Evolutionary conservation across 164 flowering plant genomes (phyloP), one percentile per base, ranked within the genome.

Genomic region (Echeveria elegans): DNA sequence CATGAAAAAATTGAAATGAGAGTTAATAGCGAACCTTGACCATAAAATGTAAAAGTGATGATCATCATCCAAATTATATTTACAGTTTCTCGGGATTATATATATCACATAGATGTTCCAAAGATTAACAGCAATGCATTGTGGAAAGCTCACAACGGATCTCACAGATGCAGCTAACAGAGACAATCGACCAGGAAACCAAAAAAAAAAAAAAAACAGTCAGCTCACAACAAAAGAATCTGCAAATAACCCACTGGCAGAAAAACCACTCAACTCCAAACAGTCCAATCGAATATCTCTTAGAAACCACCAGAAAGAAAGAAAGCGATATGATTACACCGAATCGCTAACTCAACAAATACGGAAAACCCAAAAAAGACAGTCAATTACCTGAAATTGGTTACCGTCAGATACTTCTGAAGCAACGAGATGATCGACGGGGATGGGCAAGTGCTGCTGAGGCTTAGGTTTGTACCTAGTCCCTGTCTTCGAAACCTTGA

Each of bases 401-500:
- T 8, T 53, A 12, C 1, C 30, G 31, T 53, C 31, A 24, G 60
- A 26, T 26, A 16, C 15, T 9, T 53, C 10, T 1, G 31, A 53
- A 24, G 10, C 60, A 15, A 53, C 60, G 18, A 3, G 31, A 53
- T 53, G 31, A 53, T 24, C 31, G 2, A 24, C 60, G 6, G 31
- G 1, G 16, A 53, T 28, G 8, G 78, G 81, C 0, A 76, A 30
- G 40, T 67, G 83, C 66, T 72, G 80, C 56, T 63, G 60, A 23
- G 80, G 82, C 65, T 81, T 82, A 5, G 84, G 86, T 21, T 77
- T 77, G 72, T 77, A 88, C 76, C 90, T 79, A 8, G 75, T 71
- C 32, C 97, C 92, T 1, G 71, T 76, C 76, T 79, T 87, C 19
- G 90, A 74, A 26, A 91, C 81, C 78, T 86, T 91, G 69, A 91